A percentile compares a stretch with the other conserved stretches of the same genome.
Conservation (phyloP, 2,329 filamentous ascomycete species). For the Claviceps capensis region DNA sequence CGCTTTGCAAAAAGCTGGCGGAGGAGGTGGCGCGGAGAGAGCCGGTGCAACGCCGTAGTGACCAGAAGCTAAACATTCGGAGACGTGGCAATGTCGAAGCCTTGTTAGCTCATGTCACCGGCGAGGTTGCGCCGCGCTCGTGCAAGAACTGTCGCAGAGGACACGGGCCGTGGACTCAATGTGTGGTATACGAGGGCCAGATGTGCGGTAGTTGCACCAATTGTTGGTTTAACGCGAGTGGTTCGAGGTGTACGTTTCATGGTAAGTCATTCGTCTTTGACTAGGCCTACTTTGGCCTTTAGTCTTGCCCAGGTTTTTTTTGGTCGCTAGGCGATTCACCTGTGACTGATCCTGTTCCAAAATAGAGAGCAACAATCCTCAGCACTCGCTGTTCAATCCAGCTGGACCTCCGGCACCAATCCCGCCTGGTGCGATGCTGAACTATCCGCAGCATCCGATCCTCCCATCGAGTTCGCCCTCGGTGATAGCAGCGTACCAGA, state of each 20-base stretch:
- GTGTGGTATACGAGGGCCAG: slow-evolving; percentile 44
- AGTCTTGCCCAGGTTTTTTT: not conserved
- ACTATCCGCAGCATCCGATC: slow-evolving; percentile 7
- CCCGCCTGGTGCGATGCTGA: slow-evolving; percentile 7
- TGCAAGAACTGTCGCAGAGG: slow-evolving; percentile 49
- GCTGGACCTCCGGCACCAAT: not conserved
- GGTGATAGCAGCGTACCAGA: slow-evolving; percentile 1
- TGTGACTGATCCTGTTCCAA: not conserved
- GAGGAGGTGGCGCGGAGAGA: slow-evolving; percentile 33
- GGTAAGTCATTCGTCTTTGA: slow-evolving; percentile 24
- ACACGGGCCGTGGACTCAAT: slow-evolving; percentile 44
- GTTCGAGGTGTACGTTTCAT: slow-evolving; percentile 45
- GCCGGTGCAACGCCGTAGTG: slow-evolving; percentile 37
- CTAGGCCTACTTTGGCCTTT: not conserved
- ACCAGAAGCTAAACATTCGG: slow-evolving; percentile 40
- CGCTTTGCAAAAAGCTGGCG: slow-evolving; percentile 40
- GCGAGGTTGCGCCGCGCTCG: slow-evolving; percentile 30
- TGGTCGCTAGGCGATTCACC: not conserved
- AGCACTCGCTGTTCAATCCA: slow-evolving; percentile 13
- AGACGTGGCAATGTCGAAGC: slow-evolving; percentile 48
- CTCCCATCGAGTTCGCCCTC: slow-evolving; percentile 1
- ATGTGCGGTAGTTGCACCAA: slow-evolving; percentile 50
- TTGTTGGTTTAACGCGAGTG: slow-evolving; percentile 51
- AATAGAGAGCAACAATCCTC: slow-evolving; percentile 32
- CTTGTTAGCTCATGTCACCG: slow-evolving; percentile 42